Percentiles rank a stretch among this genome's conserved stretches.
These are phyloP conservation scores for Ramaria sp. DNA, from an alignment of 768 basidiomycete species.

Conservation along the genomic window DNA sequence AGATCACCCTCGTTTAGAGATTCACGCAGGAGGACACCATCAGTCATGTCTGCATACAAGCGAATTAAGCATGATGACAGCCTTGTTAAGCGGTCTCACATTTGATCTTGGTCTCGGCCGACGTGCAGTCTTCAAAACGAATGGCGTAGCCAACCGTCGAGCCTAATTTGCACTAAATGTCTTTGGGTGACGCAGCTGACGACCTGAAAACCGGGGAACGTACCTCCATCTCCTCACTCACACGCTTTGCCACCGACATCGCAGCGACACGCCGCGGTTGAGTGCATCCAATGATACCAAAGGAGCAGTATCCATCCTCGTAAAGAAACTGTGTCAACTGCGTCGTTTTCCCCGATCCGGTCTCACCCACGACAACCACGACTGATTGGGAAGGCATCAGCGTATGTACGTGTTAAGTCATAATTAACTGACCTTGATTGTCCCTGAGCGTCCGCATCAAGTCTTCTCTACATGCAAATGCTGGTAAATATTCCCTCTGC, in stretches of 20 bases:
- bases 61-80: background rate
- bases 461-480: conserved; percentile 94
- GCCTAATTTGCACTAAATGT: conserved; percentile 71
- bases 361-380: conserved; percentile 94
- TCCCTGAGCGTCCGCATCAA: conserved; percentile 81
- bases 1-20: conserved; percentile 98
- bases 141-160: conserved; percentile 92
- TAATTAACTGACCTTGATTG: conserved; percentile 65
- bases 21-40: conserved; percentile 95
- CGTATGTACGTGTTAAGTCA: background rate
- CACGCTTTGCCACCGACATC: conserved; percentile 99
- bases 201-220: conserved; percentile 12
- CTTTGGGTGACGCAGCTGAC: background rate
- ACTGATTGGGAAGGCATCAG: conserved; percentile 35
- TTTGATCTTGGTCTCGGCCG: conserved; percentile 90
- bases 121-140: conserved; percentile 97
- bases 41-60: conserved; percentile 80
- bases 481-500: conserved; percentile 93
- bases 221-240: conserved; percentile 98
- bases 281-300: conserved; percentile 92
- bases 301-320: conserved; percentile 89
- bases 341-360: conserved; percentile 98
- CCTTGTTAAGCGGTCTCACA: conserved; percentile 40
- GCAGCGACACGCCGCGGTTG: conserved; percentile 98
- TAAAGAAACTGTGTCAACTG: conserved; percentile 92